Evolutionary conservation across 140 eudicot species (phyloP).

Genomic region (Erigeron philadelphicus): DNA sequence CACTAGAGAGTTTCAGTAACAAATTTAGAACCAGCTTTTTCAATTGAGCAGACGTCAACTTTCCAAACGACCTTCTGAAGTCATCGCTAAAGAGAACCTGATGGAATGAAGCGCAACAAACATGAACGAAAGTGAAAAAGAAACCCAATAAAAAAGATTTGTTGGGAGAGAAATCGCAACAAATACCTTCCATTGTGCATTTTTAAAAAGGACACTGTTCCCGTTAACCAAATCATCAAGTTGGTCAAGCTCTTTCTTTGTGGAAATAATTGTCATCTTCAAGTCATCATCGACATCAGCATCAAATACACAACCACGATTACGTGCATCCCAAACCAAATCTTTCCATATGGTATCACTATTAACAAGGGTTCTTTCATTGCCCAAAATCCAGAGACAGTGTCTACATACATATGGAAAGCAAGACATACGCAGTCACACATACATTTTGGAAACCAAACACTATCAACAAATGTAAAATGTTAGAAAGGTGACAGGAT

Average conservation of each 20-base stretch:
- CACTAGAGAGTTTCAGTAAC: too few relatives aligned
- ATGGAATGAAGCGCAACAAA: background rate
- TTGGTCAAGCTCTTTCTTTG: constrained; percentile 60
- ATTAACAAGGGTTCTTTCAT: constrained; percentile 42
- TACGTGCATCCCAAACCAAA: constrained; percentile 44
- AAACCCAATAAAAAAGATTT: background rate
- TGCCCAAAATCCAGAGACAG: constrained; percentile 69
- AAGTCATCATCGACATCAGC: constrained; percentile 55
- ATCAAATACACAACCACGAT: constrained; percentile 49
- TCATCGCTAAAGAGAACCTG: constrained; percentile 70
- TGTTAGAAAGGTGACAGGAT: background rate
- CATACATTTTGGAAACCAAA: background rate
- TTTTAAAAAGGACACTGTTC: constrained; percentile 51
- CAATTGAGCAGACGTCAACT: constrained; percentile 25
- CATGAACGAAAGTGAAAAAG: background rate
- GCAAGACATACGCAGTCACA: background rate
- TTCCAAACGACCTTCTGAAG: constrained; percentile 52
- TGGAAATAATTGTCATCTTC: constrained; percentile 36
- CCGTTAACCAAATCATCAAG: constrained; percentile 62
- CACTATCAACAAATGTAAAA: background rate
- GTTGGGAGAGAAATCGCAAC: background rate
- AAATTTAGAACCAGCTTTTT: constrained; percentile 15
- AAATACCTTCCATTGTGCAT: constrained; percentile 65
- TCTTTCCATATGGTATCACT: constrained; percentile 52
- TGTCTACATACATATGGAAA: constrained; percentile 36